These are phyloP conservation scores for Verticillium zaregamsianum DNA, from an alignment of 2,329 filamentous ascomycete species.

Conservation along the genomic window DNA sequence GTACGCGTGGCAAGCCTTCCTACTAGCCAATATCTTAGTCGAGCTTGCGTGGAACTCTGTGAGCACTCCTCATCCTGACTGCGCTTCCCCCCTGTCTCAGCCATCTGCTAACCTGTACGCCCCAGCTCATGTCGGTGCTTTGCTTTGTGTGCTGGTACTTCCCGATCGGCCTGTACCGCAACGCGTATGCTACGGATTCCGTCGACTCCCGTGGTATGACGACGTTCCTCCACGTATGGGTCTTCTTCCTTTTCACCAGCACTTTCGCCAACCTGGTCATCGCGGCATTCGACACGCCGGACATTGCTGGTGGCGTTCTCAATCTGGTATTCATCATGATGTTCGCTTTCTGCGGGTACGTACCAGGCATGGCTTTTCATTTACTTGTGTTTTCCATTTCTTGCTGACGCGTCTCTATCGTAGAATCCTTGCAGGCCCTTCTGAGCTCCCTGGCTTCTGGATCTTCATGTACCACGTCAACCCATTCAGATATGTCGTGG, in stretches of 20 bases:
- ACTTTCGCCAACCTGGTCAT: slow-evolving; percentile 65
- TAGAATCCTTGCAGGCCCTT: slow-evolving; percentile 10
- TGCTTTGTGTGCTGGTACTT: slow-evolving; percentile 67
- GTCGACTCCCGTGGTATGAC: slow-evolving; percentile 46
- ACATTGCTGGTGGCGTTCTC: slow-evolving; percentile 60
- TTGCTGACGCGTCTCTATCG: not conserved
- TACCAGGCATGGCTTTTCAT: not conserved
- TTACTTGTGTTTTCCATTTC: not conserved
- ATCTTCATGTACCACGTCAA: slow-evolving; percentile 71
- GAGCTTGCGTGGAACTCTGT: slow-evolving; percentile 66
- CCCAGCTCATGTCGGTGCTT: slow-evolving; percentile 45
- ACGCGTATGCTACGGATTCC: slow-evolving; percentile 48
- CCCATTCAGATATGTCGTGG: slow-evolving; percentile 71
- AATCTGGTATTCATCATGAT: slow-evolving; percentile 60
- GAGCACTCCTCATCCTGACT: slow-evolving; percentile 25
- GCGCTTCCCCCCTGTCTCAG: not conserved
- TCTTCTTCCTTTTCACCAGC: slow-evolving; percentile 61
- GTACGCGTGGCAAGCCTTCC: slow-evolving; percentile 66
- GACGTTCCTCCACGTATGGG: slow-evolving; percentile 59
- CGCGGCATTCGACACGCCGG: slow-evolving; percentile 57
- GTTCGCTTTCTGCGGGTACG: slow-evolving; percentile 50
- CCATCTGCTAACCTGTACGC: not conserved
- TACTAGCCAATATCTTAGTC: slow-evolving; percentile 56
- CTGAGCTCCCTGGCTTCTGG: slow-evolving; percentile 62
- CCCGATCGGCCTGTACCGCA: slow-evolving; percentile 59